phyloP scores from a whole-genome alignment of 2,329 filamentous ascomycete species.

The Neofusicoccum sp. region DNA sequence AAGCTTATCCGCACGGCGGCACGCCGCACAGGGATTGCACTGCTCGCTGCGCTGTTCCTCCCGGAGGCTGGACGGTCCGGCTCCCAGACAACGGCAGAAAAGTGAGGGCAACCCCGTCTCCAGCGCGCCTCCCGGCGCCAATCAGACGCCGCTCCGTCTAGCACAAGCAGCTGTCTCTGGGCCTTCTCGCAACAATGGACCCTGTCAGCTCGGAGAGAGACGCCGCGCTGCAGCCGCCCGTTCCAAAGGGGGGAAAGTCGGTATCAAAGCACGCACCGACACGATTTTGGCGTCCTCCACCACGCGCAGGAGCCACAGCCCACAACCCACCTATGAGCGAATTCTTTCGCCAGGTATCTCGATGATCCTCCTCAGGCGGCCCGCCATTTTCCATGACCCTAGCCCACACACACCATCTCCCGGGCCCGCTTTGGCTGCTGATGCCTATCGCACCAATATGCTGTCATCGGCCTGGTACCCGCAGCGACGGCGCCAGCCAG shows the following conservation, averaged over 20 bases:
- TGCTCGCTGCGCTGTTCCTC: not conserved
- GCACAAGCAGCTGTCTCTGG: not conserved
- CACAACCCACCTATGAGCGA: conserved; percentile 17
- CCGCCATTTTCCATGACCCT: not conserved
- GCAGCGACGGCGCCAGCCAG: not conserved
- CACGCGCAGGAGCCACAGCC: not conserved
- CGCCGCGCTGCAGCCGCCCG: not conserved
- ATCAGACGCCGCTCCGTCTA: not conserved
- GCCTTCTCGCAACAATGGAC: not conserved
- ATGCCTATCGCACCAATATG: conserved; percentile 14
- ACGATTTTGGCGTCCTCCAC: conserved; percentile 11
- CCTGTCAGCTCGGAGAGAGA: not conserved
- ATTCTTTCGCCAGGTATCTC: conserved; percentile 6
- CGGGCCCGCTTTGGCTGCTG: conserved; percentile 7
- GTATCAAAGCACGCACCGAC: conserved; percentile 1
- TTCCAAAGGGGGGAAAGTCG: conserved; percentile 12
- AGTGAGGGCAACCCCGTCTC: not conserved
- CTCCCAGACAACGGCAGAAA: not conserved
- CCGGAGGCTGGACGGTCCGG: not conserved
- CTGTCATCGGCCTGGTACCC: conserved; percentile 11
- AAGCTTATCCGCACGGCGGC: conserved; percentile 15
- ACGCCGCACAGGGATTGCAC: not conserved
- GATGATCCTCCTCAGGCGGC: conserved; percentile 10
- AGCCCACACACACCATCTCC: conserved; percentile 7
- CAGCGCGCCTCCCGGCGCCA: not conserved